Base-by-base conservation (phyloP, 257 asterid species). In the Fraxinus quadrangulata region DNA sequence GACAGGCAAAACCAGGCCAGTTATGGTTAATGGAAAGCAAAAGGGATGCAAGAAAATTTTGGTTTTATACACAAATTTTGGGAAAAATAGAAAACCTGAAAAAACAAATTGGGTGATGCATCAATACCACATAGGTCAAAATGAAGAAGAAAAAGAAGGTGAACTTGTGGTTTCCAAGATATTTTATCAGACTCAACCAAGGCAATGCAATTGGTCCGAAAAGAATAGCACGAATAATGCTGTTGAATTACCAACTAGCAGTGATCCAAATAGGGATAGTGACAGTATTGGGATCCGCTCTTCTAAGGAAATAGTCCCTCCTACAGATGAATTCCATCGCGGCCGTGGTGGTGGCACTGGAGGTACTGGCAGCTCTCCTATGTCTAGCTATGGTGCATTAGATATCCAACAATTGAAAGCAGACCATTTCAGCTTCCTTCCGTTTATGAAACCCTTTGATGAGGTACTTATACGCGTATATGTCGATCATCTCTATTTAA, bases 31-130 rank as follows among this genome's bases (percentile, higher is more conserved):
- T 69, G 97, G 98, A 9, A 90, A 89, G 86, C 99, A 96, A 61
- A 96, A 92, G 61, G 99, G 99, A 11, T 96, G 98, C 89, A 96
- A 96, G 92, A 96, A 96, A 47, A 96, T 96, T 51, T 78, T 96
- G 45, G 99, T 96, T 1, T 56, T 96, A 59, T 96, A 96, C 86
- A 96, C 99, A 8, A 96, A 96, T 72, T 96, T 96, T 19, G 98
- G 99, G 2, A 96, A 96, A 51, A 93, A 96, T 36, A 83, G 99
- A 17, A 96, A 96, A 45, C 99, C 99, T 12, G 99, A 96, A 40
- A 96, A 96, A 74, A 96, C 99, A 0, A 96, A 92, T 54, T 96
- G 99, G 99, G 99, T 96, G 1, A 96, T 96, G 99, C 99, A 96
- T 73, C 99, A 96, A 21, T 96, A 96, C 85, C 98, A 94, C 59